Conservation (phyloP, 2,329 filamentous ascomycete genomes). For the Didymella keratinophila region DNA sequence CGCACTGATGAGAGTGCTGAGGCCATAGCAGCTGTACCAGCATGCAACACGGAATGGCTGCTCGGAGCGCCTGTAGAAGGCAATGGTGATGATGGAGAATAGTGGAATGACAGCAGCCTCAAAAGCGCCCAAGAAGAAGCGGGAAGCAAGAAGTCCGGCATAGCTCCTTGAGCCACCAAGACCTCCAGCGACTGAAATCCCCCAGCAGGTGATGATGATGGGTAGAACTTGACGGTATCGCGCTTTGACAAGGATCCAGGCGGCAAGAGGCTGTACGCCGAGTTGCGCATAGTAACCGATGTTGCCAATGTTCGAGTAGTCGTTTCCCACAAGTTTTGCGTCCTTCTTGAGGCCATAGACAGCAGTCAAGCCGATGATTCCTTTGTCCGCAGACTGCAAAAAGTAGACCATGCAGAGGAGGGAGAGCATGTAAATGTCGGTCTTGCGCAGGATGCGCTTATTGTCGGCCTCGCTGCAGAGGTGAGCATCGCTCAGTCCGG, state of each 20-base stretch:
- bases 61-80: slow-evolving; percentile 34
- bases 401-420: slow-evolving; percentile 39
- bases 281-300: slow-evolving; percentile 62
- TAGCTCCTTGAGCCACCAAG: slow-evolving; percentile 32
- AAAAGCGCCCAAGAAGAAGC: slow-evolving; percentile 37
- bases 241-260: slow-evolving; percentile 59
- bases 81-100: slow-evolving; percentile 39
- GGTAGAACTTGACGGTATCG: slow-evolving; percentile 32
- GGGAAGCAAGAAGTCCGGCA: slow-evolving; percentile 31
- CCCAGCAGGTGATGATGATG: slow-evolving; percentile 57
- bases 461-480: slow-evolving; percentile 32
- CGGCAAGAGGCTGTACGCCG: slow-evolving; percentile 60
- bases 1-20: slow-evolving; percentile 66
- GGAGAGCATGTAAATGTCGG: slow-evolving; percentile 33
- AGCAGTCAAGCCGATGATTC: slow-evolving; percentile 56
- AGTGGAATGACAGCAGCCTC: slow-evolving; percentile 38
- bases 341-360: slow-evolving; percentile 59
- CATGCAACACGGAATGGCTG: slow-evolving; percentile 48
- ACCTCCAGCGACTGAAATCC: slow-evolving; percentile 43
- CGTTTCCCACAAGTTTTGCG: slow-evolving; percentile 51
- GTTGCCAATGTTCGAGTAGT: slow-evolving; percentile 59
- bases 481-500: slow-evolving; percentile 26
- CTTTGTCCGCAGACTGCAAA: slow-evolving; percentile 58
- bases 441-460: slow-evolving; percentile 35
- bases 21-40: slow-evolving; percentile 73